Percentiles rank a stretch among this genome's conserved stretches.
These are phyloP conservation scores for Penicillium turbatum DNA, from an alignment of 495 filamentous ascomycete species.

Conservation along the genomic window DNA sequence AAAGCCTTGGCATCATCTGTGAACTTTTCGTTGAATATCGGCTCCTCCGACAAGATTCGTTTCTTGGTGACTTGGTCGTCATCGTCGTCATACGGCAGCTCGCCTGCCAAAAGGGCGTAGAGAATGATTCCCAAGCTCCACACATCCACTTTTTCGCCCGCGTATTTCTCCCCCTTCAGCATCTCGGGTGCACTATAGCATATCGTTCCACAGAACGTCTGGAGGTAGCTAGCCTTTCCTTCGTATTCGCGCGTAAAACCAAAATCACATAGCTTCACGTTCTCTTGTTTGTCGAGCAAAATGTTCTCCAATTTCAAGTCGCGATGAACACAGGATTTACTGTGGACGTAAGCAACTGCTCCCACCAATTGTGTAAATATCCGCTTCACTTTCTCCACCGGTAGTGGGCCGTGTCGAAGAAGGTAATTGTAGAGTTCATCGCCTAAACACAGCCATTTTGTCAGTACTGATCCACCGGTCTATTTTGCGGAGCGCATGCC, in stretches of 20 bases:
- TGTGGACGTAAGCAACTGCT: conserved; percentile 92
- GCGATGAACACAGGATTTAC: conserved; percentile 91
- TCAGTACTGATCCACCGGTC: conserved; percentile 2
- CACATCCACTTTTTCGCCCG: conserved; percentile 94
- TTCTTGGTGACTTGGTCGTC: conserved; percentile 79
- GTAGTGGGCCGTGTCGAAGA: conserved; percentile 75
- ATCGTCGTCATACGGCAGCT: conserved; percentile 95
- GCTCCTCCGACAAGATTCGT: conserved; percentile 79
- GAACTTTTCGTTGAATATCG: conserved; percentile 76
- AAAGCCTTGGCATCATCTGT: conserved; percentile 72
- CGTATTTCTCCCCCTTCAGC: conserved; percentile 97
- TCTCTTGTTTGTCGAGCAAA: conserved; percentile 91
- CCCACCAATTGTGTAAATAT: conserved; percentile 96
- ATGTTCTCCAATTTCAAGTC: conserved; percentile 98
- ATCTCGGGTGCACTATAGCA: conserved; percentile 98
- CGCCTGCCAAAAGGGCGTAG: conserved; percentile 85
- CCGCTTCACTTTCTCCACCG: conserved; percentile 85
- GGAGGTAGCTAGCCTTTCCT: conserved; percentile 87
- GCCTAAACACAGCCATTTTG: conserved; percentile 46
- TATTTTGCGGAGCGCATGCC: background rate
- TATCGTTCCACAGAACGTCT: conserved; percentile 96
- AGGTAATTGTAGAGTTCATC: conserved; percentile 98
- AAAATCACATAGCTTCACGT: conserved; percentile 98
- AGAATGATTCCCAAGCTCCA: conserved; percentile 98
- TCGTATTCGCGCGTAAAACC: conserved; percentile 98